Percentiles rank a stretch among this genome's conserved stretches.
phyloP scores from a whole-genome alignment of 345 rosid genomes.

The Draba incana region DNA sequence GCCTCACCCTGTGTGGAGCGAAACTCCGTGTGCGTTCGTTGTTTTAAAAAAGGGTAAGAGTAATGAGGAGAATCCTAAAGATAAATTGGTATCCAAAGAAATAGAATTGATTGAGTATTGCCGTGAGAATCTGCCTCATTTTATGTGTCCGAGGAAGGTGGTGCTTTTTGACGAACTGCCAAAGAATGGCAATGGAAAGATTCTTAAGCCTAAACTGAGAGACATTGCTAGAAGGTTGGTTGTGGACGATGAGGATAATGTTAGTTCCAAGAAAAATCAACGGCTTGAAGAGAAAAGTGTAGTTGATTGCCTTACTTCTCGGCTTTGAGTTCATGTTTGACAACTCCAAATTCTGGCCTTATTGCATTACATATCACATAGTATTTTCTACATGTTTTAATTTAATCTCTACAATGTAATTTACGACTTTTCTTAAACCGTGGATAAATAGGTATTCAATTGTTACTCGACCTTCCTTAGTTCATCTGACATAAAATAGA shows the following conservation, averaged over 20 bases:
- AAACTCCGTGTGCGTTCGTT: constrained; percentile 64
- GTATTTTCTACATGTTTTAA: no score
- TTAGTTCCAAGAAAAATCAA: constrained; percentile 11
- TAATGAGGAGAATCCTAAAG: constrained; percentile 31
- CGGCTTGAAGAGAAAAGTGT: not conserved
- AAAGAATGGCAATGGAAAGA: constrained; percentile 57
- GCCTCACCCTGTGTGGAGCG: constrained; percentile 65
- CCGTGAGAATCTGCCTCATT: constrained; percentile 52
- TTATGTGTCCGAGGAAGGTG: constrained; percentile 61
- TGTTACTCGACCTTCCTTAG: no score
- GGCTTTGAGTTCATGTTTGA: constrained; percentile 12
- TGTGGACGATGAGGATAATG: constrained; percentile 5
- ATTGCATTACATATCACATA: no score
- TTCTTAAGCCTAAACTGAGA: constrained; percentile 51
- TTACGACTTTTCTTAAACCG: no score
- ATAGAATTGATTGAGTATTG: constrained; percentile 48
- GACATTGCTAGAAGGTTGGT: constrained; percentile 45
- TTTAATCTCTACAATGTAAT: no score
- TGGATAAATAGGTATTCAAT: no score
- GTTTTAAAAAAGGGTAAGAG: constrained; percentile 32
- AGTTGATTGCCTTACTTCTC: constrained; percentile 7
- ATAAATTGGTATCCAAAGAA: constrained; percentile 31
- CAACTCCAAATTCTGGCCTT: no score
- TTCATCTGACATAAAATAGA: no score
- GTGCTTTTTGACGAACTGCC: constrained; percentile 50